Base-by-base conservation (phyloP, 306 rosid species). In the Quercus robur region DNA sequence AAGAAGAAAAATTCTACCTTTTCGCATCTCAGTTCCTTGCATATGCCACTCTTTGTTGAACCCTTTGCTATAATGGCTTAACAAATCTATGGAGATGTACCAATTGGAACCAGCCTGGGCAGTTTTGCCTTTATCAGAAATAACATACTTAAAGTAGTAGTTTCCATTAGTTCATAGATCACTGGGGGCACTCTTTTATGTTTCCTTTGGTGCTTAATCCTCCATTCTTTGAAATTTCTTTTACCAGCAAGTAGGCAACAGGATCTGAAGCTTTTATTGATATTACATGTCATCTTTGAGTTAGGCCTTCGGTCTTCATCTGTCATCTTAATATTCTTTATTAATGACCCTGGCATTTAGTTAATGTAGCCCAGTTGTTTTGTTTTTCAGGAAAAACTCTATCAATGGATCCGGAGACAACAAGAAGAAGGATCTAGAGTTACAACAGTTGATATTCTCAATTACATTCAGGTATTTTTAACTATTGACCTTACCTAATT, bases 371-470 rank as follows among this genome's bases (percentile, higher is more conserved):
- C 19, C 73, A 30, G 70, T 63, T 25, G 2, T 79, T 74, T 5
- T 75, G 54, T 75, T 86, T 86, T 71, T 83, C 88, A 94, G 98
- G 98, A 94, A 68, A 91, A 94, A 61, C 90, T 94, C 26, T 84
- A 86, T 85, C 97, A 91, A 74, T 94, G 98, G 97, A 89, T 94
- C 56, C 57, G 85, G 86, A 87, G 97, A 74, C 95, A 94, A 54
- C 93, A 94, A 82, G 97, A 94, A 68, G 92, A 83, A 70, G 98
- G 93, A 78, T 90, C 97, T 35, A 89, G 94, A 80, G 88, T 91
- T 83, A 78, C 88, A 57, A 85, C 91, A 15, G 78, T 78, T 73
- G 97, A 94, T 76, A 77, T 91, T 79, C 79, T 94, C 46, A 89
- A 73, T 89, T 89, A 91, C 80, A 76, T 94, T 82, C 97, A 92